These are phyloP conservation scores for Yamadazyma sp. DNA, from an alignment of 1,139 yeast genomes.

Conservation along the genomic window DNA sequence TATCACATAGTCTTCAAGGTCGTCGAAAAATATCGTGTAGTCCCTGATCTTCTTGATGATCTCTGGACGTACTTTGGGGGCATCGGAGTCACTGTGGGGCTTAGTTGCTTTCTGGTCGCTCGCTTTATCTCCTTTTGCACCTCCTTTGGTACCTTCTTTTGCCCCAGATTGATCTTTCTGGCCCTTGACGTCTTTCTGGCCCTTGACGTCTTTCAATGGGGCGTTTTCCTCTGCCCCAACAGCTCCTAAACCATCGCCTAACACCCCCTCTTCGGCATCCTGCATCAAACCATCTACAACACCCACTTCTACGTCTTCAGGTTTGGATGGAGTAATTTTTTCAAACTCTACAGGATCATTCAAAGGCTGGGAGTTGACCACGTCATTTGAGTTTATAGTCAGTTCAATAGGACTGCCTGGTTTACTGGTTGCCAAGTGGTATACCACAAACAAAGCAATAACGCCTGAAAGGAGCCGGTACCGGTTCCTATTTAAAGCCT, in stretches of 20 bases:
- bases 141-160: not conserved
- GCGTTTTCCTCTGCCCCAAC: not conserved
- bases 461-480: slow-evolving; percentile 8
- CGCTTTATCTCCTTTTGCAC: not conserved
- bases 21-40: slow-evolving; percentile 33
- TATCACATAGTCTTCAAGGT: slow-evolving; percentile 28
- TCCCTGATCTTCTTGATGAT: slow-evolving; percentile 21
- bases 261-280: not conserved
- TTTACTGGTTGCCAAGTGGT: slow-evolving; percentile 4
- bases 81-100: too few species aligned
- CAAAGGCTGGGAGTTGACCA: slow-evolving; percentile 3
- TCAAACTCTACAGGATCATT: slow-evolving; percentile 8
- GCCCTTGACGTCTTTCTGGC: not conserved
- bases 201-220: not conserved
- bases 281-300: not conserved
- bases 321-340: slow-evolving; percentile 6
- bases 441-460: slow-evolving; percentile 6
- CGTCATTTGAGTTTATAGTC: slow-evolving; percentile 5
- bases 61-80: not conserved
- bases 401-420: slow-evolving; percentile 1
- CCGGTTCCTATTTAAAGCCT: slow-evolving; percentile 5
- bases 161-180: not conserved
- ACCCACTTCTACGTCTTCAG: slow-evolving; percentile 3
- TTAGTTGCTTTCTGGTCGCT: not conserved
- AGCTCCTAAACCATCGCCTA: not conserved